Conservation (phyloP, 352 stramenopile genomes). For the Aphanomyces euteiches region DNA sequence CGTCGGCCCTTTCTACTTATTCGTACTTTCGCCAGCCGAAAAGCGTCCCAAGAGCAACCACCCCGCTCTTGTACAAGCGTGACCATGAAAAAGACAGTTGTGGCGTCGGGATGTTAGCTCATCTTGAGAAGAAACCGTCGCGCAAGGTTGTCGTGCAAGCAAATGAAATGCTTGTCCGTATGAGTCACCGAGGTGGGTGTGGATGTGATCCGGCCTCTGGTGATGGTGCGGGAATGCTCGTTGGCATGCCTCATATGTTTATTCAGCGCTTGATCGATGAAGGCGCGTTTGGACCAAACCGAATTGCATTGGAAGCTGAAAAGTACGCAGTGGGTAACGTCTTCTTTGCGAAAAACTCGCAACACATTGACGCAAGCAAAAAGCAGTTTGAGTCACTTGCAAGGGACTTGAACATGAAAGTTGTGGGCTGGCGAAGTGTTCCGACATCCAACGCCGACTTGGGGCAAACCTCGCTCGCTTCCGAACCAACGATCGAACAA, state of each 20-base stretch:
- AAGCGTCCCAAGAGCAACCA: slow-evolving; percentile 17
- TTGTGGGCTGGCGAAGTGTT: slow-evolving; percentile 91
- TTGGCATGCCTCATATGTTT: slow-evolving; percentile 95
- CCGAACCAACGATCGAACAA: slow-evolving; percentile 93
- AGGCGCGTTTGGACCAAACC: slow-evolving; percentile 56
- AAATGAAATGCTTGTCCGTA: slow-evolving; percentile 96
- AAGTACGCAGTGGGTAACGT: slow-evolving; percentile 94
- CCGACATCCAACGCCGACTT: slow-evolving; percentile 93
- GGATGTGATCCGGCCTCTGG: slow-evolving; percentile 94
- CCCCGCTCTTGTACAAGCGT: slow-evolving; percentile 44
- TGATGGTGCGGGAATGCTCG: slow-evolving; percentile 92
- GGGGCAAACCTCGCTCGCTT: slow-evolving; percentile 89
- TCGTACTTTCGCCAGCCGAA: slow-evolving; percentile 23
- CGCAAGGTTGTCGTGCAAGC: slow-evolving; percentile 90
- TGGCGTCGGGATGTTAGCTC: slow-evolving; percentile 94
- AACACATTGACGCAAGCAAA: slow-evolving; percentile 82
- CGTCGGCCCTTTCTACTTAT: slow-evolving; percentile 7
- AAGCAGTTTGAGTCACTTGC: slow-evolving; percentile 81
- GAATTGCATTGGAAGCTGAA: slow-evolving; percentile 46
- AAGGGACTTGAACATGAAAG: slow-evolving; percentile 80
- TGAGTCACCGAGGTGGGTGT: slow-evolving; percentile 93
- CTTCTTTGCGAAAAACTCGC: slow-evolving; percentile 67
- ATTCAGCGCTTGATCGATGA: slow-evolving; percentile 79
- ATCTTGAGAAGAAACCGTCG: slow-evolving; percentile 91
- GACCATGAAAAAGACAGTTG: slow-evolving; percentile 73